Evolutionary conservation across 2,329 filamentous ascomycete genomes (phyloP), one percentile per base, ranked within the genome.

Genomic region (Phyllosticta citrichinensis): DNA sequence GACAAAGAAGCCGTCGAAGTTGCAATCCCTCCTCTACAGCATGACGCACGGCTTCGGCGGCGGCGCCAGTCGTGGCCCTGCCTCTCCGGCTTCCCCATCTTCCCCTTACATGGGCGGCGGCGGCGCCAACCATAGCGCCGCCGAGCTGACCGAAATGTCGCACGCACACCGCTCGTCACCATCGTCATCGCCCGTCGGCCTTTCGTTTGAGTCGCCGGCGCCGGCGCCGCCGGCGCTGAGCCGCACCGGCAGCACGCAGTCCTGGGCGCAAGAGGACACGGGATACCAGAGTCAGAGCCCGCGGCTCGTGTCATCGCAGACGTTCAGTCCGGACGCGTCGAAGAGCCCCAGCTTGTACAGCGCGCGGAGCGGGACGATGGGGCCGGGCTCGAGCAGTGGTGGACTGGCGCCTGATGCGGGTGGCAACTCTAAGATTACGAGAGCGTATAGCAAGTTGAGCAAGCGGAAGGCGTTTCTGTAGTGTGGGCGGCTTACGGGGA

Each of bases 371-470:
- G 53, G 35, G n/a, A 56, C 53, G 40, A 22, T n/a, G 58, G 35
- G 24, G 4, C 54, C 52, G 22, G 52, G 40, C 0, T 25, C 47
- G 19, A 52, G 57, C 20, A 52, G 52, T 11, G 24, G 8, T 20
- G 27, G 52, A 50, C 51, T 24, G 58, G 51, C 35, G 53, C 24
- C 22, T 19, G 3, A 19, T 12, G 33, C 2, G 1, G 52, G 25
- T 14, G 52, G n/a, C 51, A 19, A 8, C 9, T 25, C 52, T 30
- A 24, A 33, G 19, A 55, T 33, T 30, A 19, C 52, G 52, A 30
- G 58, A 24, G 58, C 58, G 25, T 60, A 60, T 25, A 55, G 52
- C 25, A 60, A 60, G 35, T 52, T 60, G 52, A 60, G 58, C 52
- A 40, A 54, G 58, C 56, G 55, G 19, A 60, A 33, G 58, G 56